Base-by-base conservation (phyloP, 768 basidiomycete species). In the Boletus edulis region DNA sequence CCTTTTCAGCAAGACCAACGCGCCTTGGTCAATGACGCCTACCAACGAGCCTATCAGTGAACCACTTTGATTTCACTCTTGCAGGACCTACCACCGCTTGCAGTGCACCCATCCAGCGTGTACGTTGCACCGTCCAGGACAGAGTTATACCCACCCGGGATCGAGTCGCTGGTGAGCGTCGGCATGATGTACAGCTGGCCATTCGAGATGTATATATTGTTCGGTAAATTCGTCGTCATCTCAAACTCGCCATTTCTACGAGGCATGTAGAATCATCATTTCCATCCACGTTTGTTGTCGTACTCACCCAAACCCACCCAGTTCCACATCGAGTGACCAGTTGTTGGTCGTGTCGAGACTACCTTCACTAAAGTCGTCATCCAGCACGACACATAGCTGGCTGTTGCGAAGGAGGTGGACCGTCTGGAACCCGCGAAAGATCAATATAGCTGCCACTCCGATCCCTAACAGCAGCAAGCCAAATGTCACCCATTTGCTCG, bases 121-220 rank as follows among this genome's bases (percentile, higher is more conserved):
- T 76, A 73, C 22, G 64, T 68, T 1, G 56, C 62, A 18, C 78
- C 79, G 61, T 80, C 62, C 55, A 74, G 64, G 18, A 83, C 73
- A 0, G 72, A 65, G 50, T 61, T 49, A 0, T 62, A 69, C 9
- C 75, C 74, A 4, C 68, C 68, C 27, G 55, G 35, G 61, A 83
- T 68, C 5, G 68, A 66, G 62, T 83, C 81, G 39, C 76, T 73
- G 7, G 83, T 84, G 56, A 85, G 75, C 9, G 84, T 85, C 11
- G 84, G 73, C 64, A 81, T 76, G 67, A 85, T 81, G 73, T 81
- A 84, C 34, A 85, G 74, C 52, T 78, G 67, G 10, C 77, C 76
- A 66, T 81, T 74, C 40, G 75, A 65, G 44, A 80, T 67, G 71
- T 75, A 81, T 4, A 75, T 64, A 62, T 80, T 79, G 47, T 70